Evolutionary conservation across 2,329 filamentous ascomycete species (phyloP).

Genomic region (Fusarium miscanthi): DNA sequence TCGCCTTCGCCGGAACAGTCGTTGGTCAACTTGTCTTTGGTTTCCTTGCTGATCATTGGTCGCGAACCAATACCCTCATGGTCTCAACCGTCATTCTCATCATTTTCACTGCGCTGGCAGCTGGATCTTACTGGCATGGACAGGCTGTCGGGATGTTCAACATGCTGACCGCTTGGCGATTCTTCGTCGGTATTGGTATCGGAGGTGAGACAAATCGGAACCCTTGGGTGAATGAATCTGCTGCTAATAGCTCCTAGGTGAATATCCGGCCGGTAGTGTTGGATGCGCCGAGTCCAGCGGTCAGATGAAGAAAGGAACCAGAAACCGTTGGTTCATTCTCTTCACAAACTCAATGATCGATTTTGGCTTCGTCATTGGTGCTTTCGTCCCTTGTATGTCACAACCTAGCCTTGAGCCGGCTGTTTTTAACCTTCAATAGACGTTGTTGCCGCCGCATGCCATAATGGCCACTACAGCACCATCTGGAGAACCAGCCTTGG

Average conservation of each 20-base stretch:
- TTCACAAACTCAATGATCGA: constrained; percentile 93
- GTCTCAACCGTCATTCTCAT: constrained; percentile 86
- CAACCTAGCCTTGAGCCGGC: background rate
- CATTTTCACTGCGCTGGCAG: constrained; percentile 82
- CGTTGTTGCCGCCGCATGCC: constrained; percentile 66
- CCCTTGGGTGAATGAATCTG: rapidly evolving
- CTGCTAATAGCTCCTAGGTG: constrained; percentile 55
- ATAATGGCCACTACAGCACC: constrained; percentile 72
- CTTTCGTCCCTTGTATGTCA: constrained; percentile 72
- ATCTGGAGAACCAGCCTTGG: constrained; percentile 88
- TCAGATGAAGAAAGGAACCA: constrained; percentile 80
- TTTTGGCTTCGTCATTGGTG: constrained; percentile 81
- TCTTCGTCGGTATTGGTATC: constrained; percentile 84
- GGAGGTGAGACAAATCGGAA: constrained; percentile 60
- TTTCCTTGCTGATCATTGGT: constrained; percentile 84
- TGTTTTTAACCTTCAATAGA: constrained; percentile 40
- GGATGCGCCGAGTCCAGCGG: constrained; percentile 86
- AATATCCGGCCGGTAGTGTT: constrained; percentile 84
- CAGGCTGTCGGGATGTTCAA: constrained; percentile 78
- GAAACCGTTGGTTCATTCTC: constrained; percentile 92
- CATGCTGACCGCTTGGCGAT: constrained; percentile 81
- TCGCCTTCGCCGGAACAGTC: constrained; percentile 89
- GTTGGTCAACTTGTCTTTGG: constrained; percentile 85
- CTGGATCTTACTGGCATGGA: constrained; percentile 81
- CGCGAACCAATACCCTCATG: constrained; percentile 83